Evolutionary conservation across 1,284 basidiomycete genomes (phyloP).

Genomic region (Naganishia cerealis): DNA sequence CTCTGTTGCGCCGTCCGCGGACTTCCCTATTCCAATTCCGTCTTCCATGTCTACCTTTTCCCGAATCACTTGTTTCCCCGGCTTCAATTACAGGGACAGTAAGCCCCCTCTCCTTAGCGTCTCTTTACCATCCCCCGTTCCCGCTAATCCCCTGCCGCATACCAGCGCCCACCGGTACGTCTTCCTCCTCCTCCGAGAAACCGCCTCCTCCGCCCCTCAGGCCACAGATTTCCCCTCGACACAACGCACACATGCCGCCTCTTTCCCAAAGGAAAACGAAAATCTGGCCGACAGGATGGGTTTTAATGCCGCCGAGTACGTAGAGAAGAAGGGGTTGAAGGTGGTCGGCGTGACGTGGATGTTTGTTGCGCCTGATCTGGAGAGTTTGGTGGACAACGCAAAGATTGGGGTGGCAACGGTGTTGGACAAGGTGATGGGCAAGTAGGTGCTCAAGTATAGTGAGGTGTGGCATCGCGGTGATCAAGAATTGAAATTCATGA

Average conservation of each 20-base stretch:
- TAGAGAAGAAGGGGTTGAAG: conserved; percentile 6
- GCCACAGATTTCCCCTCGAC: conserved; percentile 21
- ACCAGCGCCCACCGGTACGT: conserved; percentile 26
- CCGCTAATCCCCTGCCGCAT: not conserved
- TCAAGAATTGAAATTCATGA: too few species aligned
- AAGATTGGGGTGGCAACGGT: conserved; percentile 12
- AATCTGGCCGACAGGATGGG: conserved; percentile 25
- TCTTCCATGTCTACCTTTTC: too few species aligned
- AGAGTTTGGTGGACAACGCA: conserved; percentile 26
- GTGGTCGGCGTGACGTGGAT: conserved; percentile 19
- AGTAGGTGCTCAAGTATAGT: not conserved
- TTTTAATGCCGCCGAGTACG: conserved; percentile 4
- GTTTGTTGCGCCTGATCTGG: conserved; percentile 27
- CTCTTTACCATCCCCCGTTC: not conserved
- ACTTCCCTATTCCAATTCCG: too few species aligned
- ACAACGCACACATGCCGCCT: conserved; percentile 14
- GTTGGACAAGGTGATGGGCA: conserved; percentile 28
- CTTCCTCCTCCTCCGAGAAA: conserved; percentile 20
- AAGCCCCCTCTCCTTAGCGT: not conserved
- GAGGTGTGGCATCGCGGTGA: too few species aligned
- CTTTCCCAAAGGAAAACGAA: conserved; percentile 11
- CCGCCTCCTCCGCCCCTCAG: conserved; percentile 11
- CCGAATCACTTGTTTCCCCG: too few species aligned
- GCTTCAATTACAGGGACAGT: conserved; percentile 11
- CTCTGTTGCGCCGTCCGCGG: too few species aligned